phyloP scores from a whole-genome alignment of 768 basidiomycete species.

The Mycena leptocephala region DNA sequence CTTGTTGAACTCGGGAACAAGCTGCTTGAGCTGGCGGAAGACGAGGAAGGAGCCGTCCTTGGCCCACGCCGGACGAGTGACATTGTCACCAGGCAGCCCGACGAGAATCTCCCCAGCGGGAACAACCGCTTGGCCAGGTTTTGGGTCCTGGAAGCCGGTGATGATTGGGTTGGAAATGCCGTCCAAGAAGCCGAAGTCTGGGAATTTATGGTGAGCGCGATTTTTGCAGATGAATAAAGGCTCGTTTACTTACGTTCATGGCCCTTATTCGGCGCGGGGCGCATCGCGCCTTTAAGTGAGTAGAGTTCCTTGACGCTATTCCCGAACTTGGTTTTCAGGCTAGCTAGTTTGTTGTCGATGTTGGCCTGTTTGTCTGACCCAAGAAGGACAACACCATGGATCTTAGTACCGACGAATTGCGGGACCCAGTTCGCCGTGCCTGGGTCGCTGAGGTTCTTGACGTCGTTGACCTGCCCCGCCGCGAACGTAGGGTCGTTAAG shows the following conservation, averaged over 20 bases:
- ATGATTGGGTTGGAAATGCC: conserved; percentile 37
- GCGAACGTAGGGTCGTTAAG: neutral
- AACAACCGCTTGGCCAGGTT: conserved; percentile 27
- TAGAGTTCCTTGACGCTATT: conserved; percentile 27
- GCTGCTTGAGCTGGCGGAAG: too few relatives aligned
- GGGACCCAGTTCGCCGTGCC: too few relatives aligned
- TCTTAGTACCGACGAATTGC: too few relatives aligned
- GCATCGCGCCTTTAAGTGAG: conserved; percentile 31
- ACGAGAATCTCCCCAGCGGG: conserved; percentile 34
- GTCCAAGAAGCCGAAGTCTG: conserved; percentile 39
- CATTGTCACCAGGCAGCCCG: conserved; percentile 42
- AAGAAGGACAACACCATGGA: neutral
- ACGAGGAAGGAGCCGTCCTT: conserved; percentile 52
- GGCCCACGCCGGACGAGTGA: conserved; percentile 37
- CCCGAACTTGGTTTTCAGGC: conserved; percentile 23
- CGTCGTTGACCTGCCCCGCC: neutral
- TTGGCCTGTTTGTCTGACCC: neutral
- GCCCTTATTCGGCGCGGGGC: conserved; percentile 38
- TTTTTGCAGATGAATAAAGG: too few relatives aligned
- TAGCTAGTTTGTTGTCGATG: neutral
- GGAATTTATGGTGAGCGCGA: neutral
- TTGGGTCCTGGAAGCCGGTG: conserved; percentile 23
- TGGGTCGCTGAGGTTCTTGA: too few relatives aligned
- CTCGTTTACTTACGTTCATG: conserved; percentile 45
- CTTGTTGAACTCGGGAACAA: too few relatives aligned